Conservation (phyloP, 768 basidiomycete species). For the Exsudoporus frostii region DNA sequence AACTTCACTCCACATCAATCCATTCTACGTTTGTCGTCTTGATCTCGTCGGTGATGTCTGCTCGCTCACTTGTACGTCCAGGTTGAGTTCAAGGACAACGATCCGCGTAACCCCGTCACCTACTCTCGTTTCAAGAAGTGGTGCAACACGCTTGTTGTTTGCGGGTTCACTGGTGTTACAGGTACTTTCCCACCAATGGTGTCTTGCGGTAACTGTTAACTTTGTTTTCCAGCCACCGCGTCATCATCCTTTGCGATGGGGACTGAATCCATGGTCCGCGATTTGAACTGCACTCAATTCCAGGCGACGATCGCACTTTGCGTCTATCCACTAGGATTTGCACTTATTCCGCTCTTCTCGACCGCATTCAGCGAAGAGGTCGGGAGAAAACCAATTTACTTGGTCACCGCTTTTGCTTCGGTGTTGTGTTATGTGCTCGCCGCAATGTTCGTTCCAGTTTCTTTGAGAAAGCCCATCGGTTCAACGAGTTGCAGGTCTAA, state of each 20-base stretch:
- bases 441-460: conserved; percentile 19
- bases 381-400: conserved; percentile 58
- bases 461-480: background rate
- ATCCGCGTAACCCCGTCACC: conserved; percentile 37
- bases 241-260: conserved; percentile 55
- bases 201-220: background rate
- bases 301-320: conserved; percentile 47
- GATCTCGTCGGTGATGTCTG: background rate
- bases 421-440: conserved; percentile 39
- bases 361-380: conserved; percentile 71
- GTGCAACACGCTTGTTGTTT: conserved; percentile 32
- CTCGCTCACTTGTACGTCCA: conserved; percentile 12
- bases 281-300: conserved; percentile 41
- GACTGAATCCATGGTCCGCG: conserved; percentile 48
- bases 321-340: conserved; percentile 60
- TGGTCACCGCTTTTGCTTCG: conserved; percentile 45
- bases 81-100: conserved; percentile 38
- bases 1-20: background rate
- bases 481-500: conserved; percentile 26
- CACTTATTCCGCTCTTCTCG: conserved; percentile 57
- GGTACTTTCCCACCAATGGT: conserved; percentile 7
- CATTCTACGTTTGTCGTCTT: conserved; percentile 13
- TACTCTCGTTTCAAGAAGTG: conserved; percentile 40
- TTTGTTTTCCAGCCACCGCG: conserved; percentile 41
- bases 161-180: conserved; percentile 29